Percentiles rank a stretch among this genome's conserved stretches.
phyloP scores from a whole-genome alignment of 2,329 filamentous ascomycete genomes.

The Colletotrichum chlorophyti region DNA sequence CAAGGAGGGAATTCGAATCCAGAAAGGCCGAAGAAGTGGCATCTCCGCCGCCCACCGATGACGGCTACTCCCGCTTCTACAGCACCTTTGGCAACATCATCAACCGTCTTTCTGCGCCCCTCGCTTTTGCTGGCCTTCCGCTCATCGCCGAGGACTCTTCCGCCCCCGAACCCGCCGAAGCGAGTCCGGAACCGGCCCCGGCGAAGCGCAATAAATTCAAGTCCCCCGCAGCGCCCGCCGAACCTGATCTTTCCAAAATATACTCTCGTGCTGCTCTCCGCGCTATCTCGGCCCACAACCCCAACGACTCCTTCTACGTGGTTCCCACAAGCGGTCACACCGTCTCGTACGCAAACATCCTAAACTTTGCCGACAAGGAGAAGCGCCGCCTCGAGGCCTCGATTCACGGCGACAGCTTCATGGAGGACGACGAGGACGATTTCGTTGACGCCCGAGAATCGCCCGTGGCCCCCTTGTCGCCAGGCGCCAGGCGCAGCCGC shows the following conservation, averaged over 20 bases:
- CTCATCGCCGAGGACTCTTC: slow-evolving; percentile 62
- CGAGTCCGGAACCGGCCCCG: slow-evolving; percentile 44
- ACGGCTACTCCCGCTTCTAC: slow-evolving; percentile 90
- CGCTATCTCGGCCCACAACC: slow-evolving; percentile 71
- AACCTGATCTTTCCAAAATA: slow-evolving; percentile 81
- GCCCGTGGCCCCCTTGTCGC: slow-evolving; percentile 50
- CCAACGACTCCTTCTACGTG: slow-evolving; percentile 87
- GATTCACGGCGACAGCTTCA: slow-evolving; percentile 52
- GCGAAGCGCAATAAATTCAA: slow-evolving; percentile 45
- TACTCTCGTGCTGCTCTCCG: slow-evolving; percentile 87
- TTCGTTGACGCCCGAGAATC: slow-evolving; percentile 89
- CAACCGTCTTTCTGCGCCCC: slow-evolving; percentile 84
- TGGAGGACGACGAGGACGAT: slow-evolving; percentile 77
- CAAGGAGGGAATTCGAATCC: slow-evolving; percentile 33
- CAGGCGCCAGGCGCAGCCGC: slow-evolving; percentile 48
- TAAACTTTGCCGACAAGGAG: slow-evolving; percentile 73
- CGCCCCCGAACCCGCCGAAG: slow-evolving; percentile 36
- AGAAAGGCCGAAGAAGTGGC: slow-evolving; percentile 37
- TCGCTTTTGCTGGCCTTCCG: slow-evolving; percentile 92
- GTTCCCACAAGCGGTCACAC: slow-evolving; percentile 92
- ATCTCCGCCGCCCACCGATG: slow-evolving; percentile 61
- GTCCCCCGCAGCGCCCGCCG: slow-evolving; percentile 43
- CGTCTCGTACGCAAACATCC: slow-evolving; percentile 89
- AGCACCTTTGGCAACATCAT: slow-evolving; percentile 89
- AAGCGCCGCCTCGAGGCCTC: slow-evolving; percentile 64